A percentile compares a stretch with the other conserved stretches of the same genome.
Conservation (phyloP, 495 filamentous ascomycete species). For the Aspergillus avenaceus region DNA sequence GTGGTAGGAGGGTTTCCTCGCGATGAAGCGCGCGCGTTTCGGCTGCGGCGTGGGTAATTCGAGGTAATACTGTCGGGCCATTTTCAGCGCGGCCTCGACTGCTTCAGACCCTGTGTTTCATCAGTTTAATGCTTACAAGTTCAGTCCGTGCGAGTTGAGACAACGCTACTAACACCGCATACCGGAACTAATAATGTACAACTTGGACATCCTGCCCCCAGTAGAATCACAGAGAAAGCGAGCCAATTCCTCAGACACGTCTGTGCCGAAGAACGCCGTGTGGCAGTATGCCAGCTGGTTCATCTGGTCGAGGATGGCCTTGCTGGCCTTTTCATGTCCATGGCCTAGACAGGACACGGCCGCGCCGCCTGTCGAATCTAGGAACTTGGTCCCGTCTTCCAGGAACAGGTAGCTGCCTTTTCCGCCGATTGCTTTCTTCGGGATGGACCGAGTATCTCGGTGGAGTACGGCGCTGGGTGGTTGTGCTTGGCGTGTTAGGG, state of each 20-base stretch:
- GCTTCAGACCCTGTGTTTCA: slow-evolving; percentile 59
- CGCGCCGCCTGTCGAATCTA: slow-evolving; percentile 56
- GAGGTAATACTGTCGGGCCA: slow-evolving; percentile 58
- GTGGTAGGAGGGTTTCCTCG: slow-evolving; percentile 68
- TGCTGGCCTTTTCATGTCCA: slow-evolving; percentile 37
- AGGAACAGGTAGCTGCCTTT: slow-evolving; percentile 46
- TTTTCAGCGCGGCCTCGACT: slow-evolving; percentile 63
- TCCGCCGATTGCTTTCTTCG: slow-evolving; percentile 36
- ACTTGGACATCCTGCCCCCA: slow-evolving; percentile 38
- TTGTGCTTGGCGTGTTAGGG: not conserved
- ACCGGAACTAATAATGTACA: slow-evolving; percentile 57
- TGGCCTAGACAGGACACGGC: slow-evolving; percentile 50
- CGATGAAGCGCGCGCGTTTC: slow-evolving; percentile 57
- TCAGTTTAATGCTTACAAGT: not conserved
- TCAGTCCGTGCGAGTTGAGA: no score
- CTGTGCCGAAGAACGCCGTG: slow-evolving; percentile 47
- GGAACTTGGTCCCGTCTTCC: slow-evolving; percentile 57
- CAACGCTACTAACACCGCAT: slow-evolving; percentile 8
- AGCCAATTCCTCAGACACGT: slow-evolving; percentile 43
- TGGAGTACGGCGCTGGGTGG: slow-evolving; percentile 37
- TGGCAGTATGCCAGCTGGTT: slow-evolving; percentile 50
- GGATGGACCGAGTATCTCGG: slow-evolving; percentile 36
- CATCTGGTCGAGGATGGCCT: slow-evolving; percentile 48
- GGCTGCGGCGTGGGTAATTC: slow-evolving; percentile 47
- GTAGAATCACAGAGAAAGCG: slow-evolving; percentile 42